Base-by-base conservation (phyloP, 495 filamentous ascomycete species). In the Xylaria castorea region DNA sequence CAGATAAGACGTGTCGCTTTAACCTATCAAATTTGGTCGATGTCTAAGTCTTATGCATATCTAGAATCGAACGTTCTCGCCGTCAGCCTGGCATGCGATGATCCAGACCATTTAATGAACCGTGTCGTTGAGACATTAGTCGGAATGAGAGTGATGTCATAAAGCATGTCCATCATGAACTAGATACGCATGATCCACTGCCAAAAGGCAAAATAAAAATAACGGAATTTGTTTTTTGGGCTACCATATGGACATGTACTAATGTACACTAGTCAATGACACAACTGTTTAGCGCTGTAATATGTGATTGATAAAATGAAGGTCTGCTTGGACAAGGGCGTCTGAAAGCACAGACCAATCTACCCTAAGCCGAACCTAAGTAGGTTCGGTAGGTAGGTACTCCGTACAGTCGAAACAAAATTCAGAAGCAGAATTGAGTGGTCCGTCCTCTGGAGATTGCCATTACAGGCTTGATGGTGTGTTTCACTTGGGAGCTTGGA, bases 401-500 rank as follows among this genome's bases (percentile, higher is more conserved):
- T n/a, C n/a, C n/a, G n/a, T n/a, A 34, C 16, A 34, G 22, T 16
- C 55, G 8, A 60, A 18, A 40, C 20, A 42, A 14, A 64, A 64
- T 64, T n/a, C 5, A 64, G 38, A 57, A 57, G 53, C 27, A 32
- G 32, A 27, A 16, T n/a, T 27, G 6, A 27, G n/a, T 55, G 20
- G 48, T 55, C 22, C 25, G 51, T 55, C 22, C 51, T 11, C n/a
- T 25, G 51, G 25, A 22, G 51, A 22, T 30, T 55, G 6, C 53
- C 27, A 32, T 32, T 32, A 32, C 16, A 5, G 53, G 27, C 7
- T 38, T 22, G 44, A 32, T 55, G 48, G 65, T 9, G 44, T 51
- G 65, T 67, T 67, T 67, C 65, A 67, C 48, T 53, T 53, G 74
- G 60, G 70, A 75, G 73, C 76, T 74, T 80, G 78, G 75, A 70